phyloP scores from a whole-genome alignment of 2,329 filamentous ascomycete genomes.

The Chrysoporthe deuterocubensis region DNA sequence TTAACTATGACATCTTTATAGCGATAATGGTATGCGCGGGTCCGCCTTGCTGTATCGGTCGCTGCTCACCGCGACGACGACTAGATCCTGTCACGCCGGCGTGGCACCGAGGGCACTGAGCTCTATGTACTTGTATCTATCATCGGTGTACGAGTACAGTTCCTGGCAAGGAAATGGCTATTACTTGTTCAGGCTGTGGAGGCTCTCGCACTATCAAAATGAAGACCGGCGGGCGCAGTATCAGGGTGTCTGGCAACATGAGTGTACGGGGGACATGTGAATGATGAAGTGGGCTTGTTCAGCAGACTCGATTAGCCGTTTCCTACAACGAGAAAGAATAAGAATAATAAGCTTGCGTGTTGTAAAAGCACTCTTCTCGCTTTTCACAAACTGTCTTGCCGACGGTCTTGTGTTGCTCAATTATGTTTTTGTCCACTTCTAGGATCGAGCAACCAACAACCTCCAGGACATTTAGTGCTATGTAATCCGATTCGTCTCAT shows the following conservation, averaged over 20 bases:
- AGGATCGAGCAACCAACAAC: too few species aligned
- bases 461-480: too few species aligned
- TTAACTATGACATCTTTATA: background rate
- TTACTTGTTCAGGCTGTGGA: background rate
- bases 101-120: background rate
- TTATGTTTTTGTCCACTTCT: too few species aligned
- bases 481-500: too few species aligned
- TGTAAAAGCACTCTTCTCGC: background rate
- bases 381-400: too few species aligned
- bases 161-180: too few species aligned
- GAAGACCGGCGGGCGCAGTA: background rate
- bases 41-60: background rate
- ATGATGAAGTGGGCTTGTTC: background rate
- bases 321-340: background rate
- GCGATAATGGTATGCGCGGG: background rate
- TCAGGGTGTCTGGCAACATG: too few species aligned
- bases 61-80: background rate
- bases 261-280: background rate
- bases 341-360: background rate
- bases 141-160: background rate
- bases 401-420: too few species aligned
- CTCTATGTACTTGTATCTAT: background rate
- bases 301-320: background rate
- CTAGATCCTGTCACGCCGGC: background rate
- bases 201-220: background rate